Evolutionary conservation across 129 eudicot species (phyloP).

Genomic region (Erigeron canadensis): DNA sequence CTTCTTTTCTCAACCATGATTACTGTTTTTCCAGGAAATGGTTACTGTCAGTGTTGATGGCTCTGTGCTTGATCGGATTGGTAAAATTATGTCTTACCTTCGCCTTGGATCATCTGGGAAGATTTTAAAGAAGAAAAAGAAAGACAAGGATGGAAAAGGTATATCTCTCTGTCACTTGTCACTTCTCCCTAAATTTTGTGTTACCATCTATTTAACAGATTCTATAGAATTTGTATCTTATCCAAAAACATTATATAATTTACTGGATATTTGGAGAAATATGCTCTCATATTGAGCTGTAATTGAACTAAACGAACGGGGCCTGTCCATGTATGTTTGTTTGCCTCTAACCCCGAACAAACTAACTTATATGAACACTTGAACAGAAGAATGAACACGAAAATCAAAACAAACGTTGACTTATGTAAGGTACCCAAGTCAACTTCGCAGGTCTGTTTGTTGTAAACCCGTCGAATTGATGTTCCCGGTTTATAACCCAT

Average conservation of each 20-base stretch:
- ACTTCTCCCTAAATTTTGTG: neutral
- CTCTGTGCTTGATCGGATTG: conserved; percentile 90
- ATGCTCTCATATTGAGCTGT: too few relatives aligned
- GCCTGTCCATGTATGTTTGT: too few relatives aligned
- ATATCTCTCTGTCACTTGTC: conserved; percentile 1
- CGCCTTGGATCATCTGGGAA: conserved; percentile 99
- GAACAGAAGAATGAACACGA: too few relatives aligned
- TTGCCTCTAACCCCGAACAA: too few relatives aligned
- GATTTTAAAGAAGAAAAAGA: conserved; percentile 94
- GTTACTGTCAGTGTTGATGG: conserved; percentile 95
- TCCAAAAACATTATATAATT: neutral
- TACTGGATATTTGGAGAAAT: too few relatives aligned
- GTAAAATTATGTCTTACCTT: conserved; percentile 93
- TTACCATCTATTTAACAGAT: neutral
- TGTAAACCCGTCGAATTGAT: too few relatives aligned
- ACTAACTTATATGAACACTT: too few relatives aligned
- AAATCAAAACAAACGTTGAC: too few relatives aligned
- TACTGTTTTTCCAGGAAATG: conserved; percentile 65
- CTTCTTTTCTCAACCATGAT: conserved; percentile 18
- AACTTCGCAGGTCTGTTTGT: too few relatives aligned
- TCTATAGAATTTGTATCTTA: conserved; percentile 13
- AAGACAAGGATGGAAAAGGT: conserved; percentile 91
- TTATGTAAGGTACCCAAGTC: too few relatives aligned
- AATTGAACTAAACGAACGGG: too few relatives aligned
- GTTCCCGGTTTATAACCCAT: too few relatives aligned